phyloP scores from a whole-genome alignment of 768 basidiomycete genomes.

The Collybiopsis luxurians region DNA sequence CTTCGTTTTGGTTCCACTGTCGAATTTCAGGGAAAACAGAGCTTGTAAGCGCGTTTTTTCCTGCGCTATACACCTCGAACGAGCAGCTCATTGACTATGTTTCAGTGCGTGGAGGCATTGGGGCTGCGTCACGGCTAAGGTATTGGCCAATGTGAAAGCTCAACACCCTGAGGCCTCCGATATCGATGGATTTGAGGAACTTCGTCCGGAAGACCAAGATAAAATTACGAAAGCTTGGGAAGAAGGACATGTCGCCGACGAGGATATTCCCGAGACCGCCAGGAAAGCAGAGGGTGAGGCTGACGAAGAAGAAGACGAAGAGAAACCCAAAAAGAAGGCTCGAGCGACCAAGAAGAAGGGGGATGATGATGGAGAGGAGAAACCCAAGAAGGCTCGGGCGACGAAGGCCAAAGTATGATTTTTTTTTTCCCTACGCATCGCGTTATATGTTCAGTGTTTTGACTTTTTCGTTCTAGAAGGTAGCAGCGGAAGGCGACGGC shows the following conservation, averaged over 20 bases:
- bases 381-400: constrained; percentile 27
- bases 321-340: constrained; percentile 56
- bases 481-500: constrained; percentile 18
- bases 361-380: constrained; percentile 19
- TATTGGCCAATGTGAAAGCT: constrained; percentile 70
- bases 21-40: constrained; percentile 67
- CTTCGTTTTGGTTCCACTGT: constrained; percentile 74
- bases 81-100: not conserved
- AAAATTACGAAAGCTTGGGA: constrained; percentile 73
- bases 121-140: constrained; percentile 76
- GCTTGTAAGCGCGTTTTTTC: constrained; percentile 46
- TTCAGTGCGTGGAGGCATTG: constrained; percentile 83
- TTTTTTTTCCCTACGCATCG: constrained; percentile 15
- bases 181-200: constrained; percentile 82
- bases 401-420: constrained; percentile 24
- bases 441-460: too few species aligned
- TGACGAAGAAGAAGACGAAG: constrained; percentile 40
- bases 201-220: constrained; percentile 65
- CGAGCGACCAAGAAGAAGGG: constrained; percentile 37
- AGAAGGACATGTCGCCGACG: constrained; percentile 74
- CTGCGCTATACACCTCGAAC: not conserved
- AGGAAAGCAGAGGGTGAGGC: constrained; percentile 50
- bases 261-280: constrained; percentile 78
- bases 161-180: constrained; percentile 57
- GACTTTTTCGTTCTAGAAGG: too few species aligned